These are phyloP conservation scores for Ceratocystis papillata DNA, from an alignment of 2,329 filamentous ascomycete species.

Conservation along the genomic window DNA sequence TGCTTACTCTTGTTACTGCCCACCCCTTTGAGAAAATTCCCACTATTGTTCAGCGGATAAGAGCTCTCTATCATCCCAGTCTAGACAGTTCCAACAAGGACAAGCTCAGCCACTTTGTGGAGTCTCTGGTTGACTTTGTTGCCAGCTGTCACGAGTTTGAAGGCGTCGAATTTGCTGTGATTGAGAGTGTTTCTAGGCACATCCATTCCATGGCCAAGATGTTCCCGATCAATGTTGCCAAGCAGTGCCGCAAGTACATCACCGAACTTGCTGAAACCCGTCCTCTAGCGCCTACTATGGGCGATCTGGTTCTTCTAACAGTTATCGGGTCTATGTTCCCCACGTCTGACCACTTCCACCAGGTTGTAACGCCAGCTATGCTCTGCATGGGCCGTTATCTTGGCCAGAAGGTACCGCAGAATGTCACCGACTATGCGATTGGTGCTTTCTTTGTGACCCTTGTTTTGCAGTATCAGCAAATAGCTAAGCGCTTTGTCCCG, in stretches of 20 bases:
- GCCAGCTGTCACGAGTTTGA: constrained; percentile 36
- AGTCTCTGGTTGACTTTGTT: constrained; percentile 53
- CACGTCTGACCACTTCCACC: constrained; percentile 94
- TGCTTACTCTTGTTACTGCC: constrained; percentile 54
- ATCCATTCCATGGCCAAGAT: constrained; percentile 85
- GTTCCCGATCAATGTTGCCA: constrained; percentile 66
- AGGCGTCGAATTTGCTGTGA: constrained; percentile 47
- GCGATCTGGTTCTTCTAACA: constrained; percentile 73
- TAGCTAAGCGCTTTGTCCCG: constrained; percentile 79
- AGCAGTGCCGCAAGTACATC: constrained; percentile 66
- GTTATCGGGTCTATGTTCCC: constrained; percentile 79
- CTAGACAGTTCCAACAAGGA: constrained; percentile 75
- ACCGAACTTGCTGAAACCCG: constrained; percentile 41
- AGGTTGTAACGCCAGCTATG: constrained; percentile 82
- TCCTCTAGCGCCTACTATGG: constrained; percentile 39
- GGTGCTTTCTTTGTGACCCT: constrained; percentile 74
- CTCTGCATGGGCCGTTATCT: constrained; percentile 76
- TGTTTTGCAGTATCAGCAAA: constrained; percentile 67
- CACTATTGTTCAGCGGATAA: constrained; percentile 75
- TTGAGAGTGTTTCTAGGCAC: constrained; percentile 78
- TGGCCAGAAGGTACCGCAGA: constrained; percentile 60
- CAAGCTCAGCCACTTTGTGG: constrained; percentile 59
- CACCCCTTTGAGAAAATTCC: constrained; percentile 57
- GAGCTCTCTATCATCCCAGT: constrained; percentile 84
- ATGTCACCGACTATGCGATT: constrained; percentile 54